Percentiles rank a stretch among this genome's conserved stretches.
phyloP scores from a whole-genome alignment of 1,284 basidiomycete species.

The Melanopsichium pennsylvanicum region DNA sequence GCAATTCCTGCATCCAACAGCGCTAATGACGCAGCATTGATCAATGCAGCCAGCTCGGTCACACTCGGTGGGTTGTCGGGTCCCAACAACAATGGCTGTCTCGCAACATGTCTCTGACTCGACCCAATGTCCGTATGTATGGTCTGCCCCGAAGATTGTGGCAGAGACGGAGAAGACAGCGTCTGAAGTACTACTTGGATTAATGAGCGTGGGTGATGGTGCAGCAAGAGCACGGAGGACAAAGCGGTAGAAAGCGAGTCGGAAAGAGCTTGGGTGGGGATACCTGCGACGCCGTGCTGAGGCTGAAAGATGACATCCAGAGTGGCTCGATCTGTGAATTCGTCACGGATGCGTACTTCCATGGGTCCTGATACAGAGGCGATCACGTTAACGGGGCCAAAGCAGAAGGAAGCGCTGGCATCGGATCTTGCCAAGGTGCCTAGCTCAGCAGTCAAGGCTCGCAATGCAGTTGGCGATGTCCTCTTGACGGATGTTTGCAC shows the following conservation, averaged over 20 bases:
- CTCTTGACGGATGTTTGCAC: slow-evolving; percentile 2
- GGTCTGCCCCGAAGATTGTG: slow-evolving; percentile 13
- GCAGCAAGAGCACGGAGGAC: slow-evolving; percentile 66
- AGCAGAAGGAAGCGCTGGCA: slow-evolving; percentile 53
- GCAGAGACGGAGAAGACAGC: slow-evolving; percentile 68
- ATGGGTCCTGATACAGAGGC: slow-evolving; percentile 69
- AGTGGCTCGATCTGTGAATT: slow-evolving; percentile 69
- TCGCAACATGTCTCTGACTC: slow-evolving; percentile 19
- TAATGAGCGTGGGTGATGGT: slow-evolving; percentile 70
- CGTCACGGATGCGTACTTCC: slow-evolving; percentile 70
- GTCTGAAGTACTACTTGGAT: slow-evolving; percentile 74
- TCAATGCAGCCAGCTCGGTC: slow-evolving; percentile 68
- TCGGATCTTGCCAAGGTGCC: slow-evolving; percentile 45
- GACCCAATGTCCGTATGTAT: slow-evolving; percentile 4
- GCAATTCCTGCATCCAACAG: slow-evolving; percentile 68
- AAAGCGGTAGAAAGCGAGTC: slow-evolving; percentile 27
- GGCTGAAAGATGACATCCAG: slow-evolving; percentile 70
- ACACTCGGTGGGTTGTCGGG: slow-evolving; percentile 58
- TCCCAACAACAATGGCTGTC: slow-evolving; percentile 53
- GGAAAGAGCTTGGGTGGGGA: slow-evolving; percentile 28
- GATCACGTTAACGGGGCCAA: slow-evolving; percentile 37
- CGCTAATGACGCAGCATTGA: slow-evolving; percentile 70
- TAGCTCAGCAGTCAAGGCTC: slow-evolving; percentile 21
- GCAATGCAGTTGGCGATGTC: slow-evolving; percentile 30
- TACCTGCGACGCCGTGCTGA: slow-evolving; percentile 67